Evolutionary conservation across 164 flowering plant species (phyloP).

Genomic region (Santalum album): DNA sequence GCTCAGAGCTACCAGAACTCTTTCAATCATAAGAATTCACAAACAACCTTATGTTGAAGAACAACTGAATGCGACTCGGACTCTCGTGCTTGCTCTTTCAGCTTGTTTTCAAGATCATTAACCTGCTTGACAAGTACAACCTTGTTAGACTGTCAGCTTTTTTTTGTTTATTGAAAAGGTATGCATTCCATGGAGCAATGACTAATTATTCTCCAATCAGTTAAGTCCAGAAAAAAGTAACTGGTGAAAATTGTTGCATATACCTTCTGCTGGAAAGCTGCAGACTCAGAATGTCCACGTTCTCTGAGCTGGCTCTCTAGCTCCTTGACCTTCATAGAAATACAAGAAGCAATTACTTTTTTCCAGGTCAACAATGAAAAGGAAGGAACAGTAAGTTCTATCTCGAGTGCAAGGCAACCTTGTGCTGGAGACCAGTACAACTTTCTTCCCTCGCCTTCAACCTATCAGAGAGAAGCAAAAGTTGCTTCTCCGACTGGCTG

Average conservation of each 20-base stretch:
- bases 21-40: no score
- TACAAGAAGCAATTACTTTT: background rate
- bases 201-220: no score
- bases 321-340: slow-evolving; percentile 32
- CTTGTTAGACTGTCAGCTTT: background rate
- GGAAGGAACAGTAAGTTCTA: no score
- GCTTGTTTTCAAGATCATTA: slow-evolving; percentile 45
- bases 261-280: slow-evolving; percentile 31
- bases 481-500: slow-evolving; percentile 53
- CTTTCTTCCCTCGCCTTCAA: slow-evolving; percentile 60
- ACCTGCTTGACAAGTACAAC: slow-evolving; percentile 20
- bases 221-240: no score
- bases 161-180: background rate
- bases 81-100: slow-evolving; percentile 39
- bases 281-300: slow-evolving; percentile 21
- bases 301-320: slow-evolving; percentile 41
- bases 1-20: background rate
- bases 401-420: slow-evolving; percentile 28
- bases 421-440: slow-evolving; percentile 40
- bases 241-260: background rate
- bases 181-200: no score
- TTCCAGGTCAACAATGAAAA: background rate
- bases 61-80: slow-evolving; percentile 26
- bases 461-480: slow-evolving; percentile 45
- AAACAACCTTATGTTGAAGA: slow-evolving; percentile 59